Evolutionary conservation across 1,284 basidiomycete genomes (phyloP), one percentile per base, ranked within the genome.

Genomic region (Moesziomyces sp.): DNA sequence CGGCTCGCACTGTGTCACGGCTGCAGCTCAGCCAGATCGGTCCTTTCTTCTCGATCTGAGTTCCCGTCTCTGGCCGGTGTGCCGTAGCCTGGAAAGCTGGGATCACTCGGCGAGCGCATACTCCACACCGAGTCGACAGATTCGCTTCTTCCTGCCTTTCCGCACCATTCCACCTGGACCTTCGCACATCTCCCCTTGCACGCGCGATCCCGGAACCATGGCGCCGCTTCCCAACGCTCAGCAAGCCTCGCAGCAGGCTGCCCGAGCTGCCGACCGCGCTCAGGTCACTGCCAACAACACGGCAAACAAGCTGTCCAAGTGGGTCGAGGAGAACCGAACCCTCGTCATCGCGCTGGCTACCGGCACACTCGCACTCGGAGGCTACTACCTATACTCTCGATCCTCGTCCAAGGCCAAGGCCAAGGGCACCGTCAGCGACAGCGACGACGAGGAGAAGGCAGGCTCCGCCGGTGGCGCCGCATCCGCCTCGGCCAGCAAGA

Each of bases 311-410:
- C 55, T 79, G 24, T 73, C 67, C 18, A 72, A 67, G 55, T 83
- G 78, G 80, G 68, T 80, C 46, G 76, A 83, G 45, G 79, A 82
- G 57, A 80, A 83, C 62, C 71, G 74, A 44, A 69, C 65, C 7
- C 68, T 82, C 47, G 80, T 80, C 49, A 71, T 79, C 52, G 77
- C 76, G 2, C 55, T 82, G 10, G 81, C 73, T 16, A 75, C 79
- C 28, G 79, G 77, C 21, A 79, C 74, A 19, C 64, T 77, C 14
- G 79, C 71, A 10, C 77, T 77, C n/a, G 78, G 76, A 18, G 75
- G 66, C 26, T 82, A 82, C 63, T 82, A 79, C 70, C 60, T 76
- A 57, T 72, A 74, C 52, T 74, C 72, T 24, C 59, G 59, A 43
- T 65, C 61, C 18, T 70, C 66, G 24, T 59, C 72, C 52, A 63